phyloP scores from a whole-genome alignment of 192 early-diverging fungal species.

The Obelidium mucronatum region DNA sequence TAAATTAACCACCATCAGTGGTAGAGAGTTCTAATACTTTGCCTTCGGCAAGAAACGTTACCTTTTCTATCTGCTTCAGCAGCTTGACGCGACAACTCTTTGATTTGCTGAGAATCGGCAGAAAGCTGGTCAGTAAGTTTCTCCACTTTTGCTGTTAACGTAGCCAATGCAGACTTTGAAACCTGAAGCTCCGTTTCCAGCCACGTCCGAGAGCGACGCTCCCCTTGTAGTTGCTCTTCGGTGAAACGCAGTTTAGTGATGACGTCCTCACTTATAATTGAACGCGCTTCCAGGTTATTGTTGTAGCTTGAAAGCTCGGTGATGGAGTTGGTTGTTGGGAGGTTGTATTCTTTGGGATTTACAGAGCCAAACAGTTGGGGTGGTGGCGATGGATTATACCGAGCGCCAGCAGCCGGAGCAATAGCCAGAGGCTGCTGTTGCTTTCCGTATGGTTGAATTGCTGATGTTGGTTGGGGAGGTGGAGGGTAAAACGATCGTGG shows the following conservation, averaged over 20 bases:
- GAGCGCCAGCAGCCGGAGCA: not conserved
- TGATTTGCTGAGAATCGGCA: conserved; percentile 4
- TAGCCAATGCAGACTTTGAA: conserved; percentile 42
- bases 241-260: conserved; percentile 36
- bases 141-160: conserved; percentile 46
- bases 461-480: not conserved
- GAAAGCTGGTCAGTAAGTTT: conserved; percentile 26
- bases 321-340: not conserved
- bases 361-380: too few species aligned
- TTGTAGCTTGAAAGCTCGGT: not conserved
- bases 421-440: not conserved
- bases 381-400: not conserved
- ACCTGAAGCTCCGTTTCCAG: conserved; percentile 50
- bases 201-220: conserved; percentile 40
- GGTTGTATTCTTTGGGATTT: not conserved
- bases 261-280: conserved; percentile 17
- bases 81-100: conserved; percentile 19
- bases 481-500: conserved; percentile 25
- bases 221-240: conserved; percentile 42
- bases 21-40: too few species aligned
- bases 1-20: too few species aligned
- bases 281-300: not conserved
- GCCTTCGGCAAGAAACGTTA: too few species aligned
- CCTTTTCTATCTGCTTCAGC: too few species aligned
- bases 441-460: not conserved